phyloP scores from a whole-genome alignment of 225 moss, liverwort and hornwort genomes.

The Marchantia polymorpha region DNA sequence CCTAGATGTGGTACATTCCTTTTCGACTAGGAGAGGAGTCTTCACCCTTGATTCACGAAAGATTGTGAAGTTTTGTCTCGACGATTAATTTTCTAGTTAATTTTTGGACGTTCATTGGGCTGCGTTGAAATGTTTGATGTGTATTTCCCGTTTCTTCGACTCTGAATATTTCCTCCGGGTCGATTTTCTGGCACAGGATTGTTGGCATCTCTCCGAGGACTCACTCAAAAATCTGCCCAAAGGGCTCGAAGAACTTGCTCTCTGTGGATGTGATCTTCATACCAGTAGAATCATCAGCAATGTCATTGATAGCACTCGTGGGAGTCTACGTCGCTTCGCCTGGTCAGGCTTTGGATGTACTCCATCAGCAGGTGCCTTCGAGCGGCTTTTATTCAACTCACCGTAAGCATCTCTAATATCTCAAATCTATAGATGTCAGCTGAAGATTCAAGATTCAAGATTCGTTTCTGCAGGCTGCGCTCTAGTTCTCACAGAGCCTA shows the following conservation, averaged over 20 bases:
- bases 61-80: background rate
- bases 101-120: too few species aligned
- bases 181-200: slow-evolving; percentile 37
- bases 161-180: background rate
- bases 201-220: slow-evolving; percentile 63
- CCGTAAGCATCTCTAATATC: slow-evolving; percentile 18
- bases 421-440: background rate
- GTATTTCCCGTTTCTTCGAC: background rate
- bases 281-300: slow-evolving; percentile 50
- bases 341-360: slow-evolving; percentile 79
- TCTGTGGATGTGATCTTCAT: slow-evolving; percentile 73
- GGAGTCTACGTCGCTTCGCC: slow-evolving; percentile 59
- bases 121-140: too few species aligned
- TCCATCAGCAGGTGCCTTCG: slow-evolving; percentile 52
- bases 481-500: too few species aligned
- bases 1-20: slow-evolving; percentile 47
- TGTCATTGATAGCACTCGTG: slow-evolving; percentile 45
- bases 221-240: slow-evolving; percentile 47
- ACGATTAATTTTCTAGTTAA: too few species aligned
- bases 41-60: background rate
- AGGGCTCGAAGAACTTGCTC: slow-evolving; percentile 61
- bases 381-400: slow-evolving; percentile 43
- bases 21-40: background rate
- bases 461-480: too few species aligned
- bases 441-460: too few species aligned